These are phyloP conservation scores for Melanomma pulvis-pyrius DNA, from an alignment of 495 filamentous ascomycete species.

Conservation along the genomic window DNA sequence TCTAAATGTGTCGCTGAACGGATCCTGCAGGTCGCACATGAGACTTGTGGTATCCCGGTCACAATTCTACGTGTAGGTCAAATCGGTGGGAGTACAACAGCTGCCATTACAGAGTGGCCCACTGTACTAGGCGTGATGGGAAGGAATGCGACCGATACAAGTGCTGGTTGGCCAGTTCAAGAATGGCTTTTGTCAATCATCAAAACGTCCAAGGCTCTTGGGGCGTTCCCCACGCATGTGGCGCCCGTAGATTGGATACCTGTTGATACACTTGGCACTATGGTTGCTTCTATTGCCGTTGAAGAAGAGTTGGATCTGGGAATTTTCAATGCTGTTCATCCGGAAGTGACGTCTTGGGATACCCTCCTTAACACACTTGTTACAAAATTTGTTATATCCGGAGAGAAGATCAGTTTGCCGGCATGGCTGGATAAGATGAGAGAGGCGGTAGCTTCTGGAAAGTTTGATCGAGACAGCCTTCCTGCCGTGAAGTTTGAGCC, in stretches of 20 bases:
- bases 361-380: neutral
- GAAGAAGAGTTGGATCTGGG: neutral
- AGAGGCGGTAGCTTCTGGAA: neutral
- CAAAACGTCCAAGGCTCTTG: neutral
- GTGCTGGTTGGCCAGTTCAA: slow-evolving; percentile 1
- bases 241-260: slow-evolving; percentile 28
- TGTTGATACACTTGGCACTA: slow-evolving; percentile 13
- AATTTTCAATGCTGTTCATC: slow-evolving; percentile 15
- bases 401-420: neutral
- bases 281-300: neutral
- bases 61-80: slow-evolving; percentile 13
- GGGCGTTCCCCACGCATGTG: neutral
- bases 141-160: neutral
- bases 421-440: slow-evolving; percentile 9
- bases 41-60: slow-evolving; percentile 1
- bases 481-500: neutral
- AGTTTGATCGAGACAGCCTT: neutral
- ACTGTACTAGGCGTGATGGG: no score
- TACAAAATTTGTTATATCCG: neutral
- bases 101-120: no score
- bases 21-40: neutral
- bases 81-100: slow-evolving; percentile 16
- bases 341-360: neutral
- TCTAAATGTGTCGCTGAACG: slow-evolving; percentile 26
- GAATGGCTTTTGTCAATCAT: slow-evolving; percentile 4